Conservation (phyloP, 108 stramenopile genomes). For the Cyclotella cryptica region DNA sequence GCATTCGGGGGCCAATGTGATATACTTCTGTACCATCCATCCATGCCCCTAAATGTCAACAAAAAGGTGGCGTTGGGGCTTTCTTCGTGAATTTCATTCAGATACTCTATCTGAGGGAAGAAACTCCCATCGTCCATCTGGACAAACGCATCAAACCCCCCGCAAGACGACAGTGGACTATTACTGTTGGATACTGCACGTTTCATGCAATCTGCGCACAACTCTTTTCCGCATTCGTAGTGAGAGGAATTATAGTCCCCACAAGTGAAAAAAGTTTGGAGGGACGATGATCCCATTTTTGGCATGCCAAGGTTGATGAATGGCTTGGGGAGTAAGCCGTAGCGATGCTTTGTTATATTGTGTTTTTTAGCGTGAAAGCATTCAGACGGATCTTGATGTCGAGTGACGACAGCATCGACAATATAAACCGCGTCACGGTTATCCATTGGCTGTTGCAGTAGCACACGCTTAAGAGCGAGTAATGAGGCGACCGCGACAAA, state of each 20-base stretch:
- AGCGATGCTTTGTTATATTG: too few relatives aligned
- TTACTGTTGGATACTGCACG: not conserved
- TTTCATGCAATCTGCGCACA: constrained; percentile 19
- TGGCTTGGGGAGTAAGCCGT: not conserved
- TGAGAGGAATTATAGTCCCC: constrained; percentile 5
- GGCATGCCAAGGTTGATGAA: constrained; percentile 31
- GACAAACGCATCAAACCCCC: not conserved
- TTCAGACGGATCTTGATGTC: too few relatives aligned
- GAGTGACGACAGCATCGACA: too few relatives aligned
- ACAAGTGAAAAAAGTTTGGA: constrained; percentile 14
- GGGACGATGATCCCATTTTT: constrained; percentile 25
- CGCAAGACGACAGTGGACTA: not conserved
- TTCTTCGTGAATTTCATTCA: constrained; percentile 1
- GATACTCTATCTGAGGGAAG: constrained; percentile 14
- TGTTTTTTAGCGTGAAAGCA: too few relatives aligned
- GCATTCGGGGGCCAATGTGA: constrained; percentile 1
- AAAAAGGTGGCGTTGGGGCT: constrained; percentile 10
- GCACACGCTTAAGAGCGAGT: too few relatives aligned
- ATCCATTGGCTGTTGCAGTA: too few relatives aligned
- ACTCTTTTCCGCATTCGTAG: not conserved
- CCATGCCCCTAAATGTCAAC: constrained; percentile 12
- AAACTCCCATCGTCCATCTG: constrained; percentile 11
- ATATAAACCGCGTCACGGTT: too few relatives aligned
- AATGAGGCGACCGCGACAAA: too few relatives aligned
- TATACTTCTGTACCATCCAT: constrained; percentile 15